A percentile compares a stretch with the other conserved stretches of the same genome.
Conservation (phyloP, 495 filamentous ascomycete species). For the Chaetomium cochliodes region DNA sequence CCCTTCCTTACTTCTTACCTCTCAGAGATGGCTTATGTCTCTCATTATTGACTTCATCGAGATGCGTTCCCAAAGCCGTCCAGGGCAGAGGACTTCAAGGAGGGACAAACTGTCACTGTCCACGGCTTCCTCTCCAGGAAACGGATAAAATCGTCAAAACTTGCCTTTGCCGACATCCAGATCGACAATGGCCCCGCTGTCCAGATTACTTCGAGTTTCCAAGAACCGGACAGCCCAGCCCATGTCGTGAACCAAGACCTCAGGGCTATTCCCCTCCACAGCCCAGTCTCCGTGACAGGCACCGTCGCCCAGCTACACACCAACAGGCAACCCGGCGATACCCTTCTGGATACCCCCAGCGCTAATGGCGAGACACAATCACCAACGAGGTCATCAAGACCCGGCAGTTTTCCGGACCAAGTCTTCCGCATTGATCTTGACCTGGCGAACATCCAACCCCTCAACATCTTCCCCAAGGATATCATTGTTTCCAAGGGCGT, state of each 20-base stretch:
- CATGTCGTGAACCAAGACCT: constrained; percentile 34
- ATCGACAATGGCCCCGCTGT: constrained; percentile 31
- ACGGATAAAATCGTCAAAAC: constrained; percentile 60
- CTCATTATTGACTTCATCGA: constrained; percentile 26
- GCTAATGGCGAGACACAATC: neutral
- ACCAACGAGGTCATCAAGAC: neutral
- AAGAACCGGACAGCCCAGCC: constrained; percentile 25
- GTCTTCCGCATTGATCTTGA: constrained; percentile 33
- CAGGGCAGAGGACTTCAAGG: constrained; percentile 33
- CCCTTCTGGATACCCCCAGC: too few relatives aligned
- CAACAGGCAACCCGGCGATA: neutral
- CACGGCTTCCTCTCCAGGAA: constrained; percentile 70
- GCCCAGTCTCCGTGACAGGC: constrained; percentile 43
- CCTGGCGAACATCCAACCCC: constrained; percentile 58
- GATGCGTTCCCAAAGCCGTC: constrained; percentile 56
- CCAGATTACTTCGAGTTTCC: constrained; percentile 40
- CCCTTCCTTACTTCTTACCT: too few relatives aligned
- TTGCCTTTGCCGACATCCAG: constrained; percentile 67
- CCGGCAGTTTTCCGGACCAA: constrained; percentile 18
- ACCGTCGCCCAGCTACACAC: constrained; percentile 28
- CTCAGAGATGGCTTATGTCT: neutral
- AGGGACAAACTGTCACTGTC: constrained; percentile 56
- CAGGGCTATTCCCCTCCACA: constrained; percentile 37
- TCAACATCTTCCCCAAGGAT: constrained; percentile 76
- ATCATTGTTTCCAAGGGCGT: constrained; percentile 70